Percentiles rank a stretch among this genome's conserved stretches.
Evolutionary conservation across 441 rosid genomes (phyloP).

Genomic region (Syzygium syzygioides): DNA sequence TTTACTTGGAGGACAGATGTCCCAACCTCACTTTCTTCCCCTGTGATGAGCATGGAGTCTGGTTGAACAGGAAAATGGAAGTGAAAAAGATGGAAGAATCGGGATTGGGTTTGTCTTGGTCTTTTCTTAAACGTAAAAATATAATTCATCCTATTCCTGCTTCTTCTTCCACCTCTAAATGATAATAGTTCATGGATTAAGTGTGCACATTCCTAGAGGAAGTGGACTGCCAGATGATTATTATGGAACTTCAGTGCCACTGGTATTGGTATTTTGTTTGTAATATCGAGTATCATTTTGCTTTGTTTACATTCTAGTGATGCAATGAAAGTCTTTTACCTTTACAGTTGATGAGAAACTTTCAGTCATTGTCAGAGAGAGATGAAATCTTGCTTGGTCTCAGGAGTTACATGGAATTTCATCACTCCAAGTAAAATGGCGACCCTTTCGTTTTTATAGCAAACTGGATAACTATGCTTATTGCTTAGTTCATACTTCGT

Average conservation of each 20-base stretch:
- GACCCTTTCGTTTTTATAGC: neutral
- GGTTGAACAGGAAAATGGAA: neutral
- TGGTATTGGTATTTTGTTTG: neutral
- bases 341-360: neutral
- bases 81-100: neutral
- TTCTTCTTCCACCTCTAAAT: neutral
- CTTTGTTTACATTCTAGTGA: neutral
- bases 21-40: slow-evolving; percentile 43
- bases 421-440: neutral
- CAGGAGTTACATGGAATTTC: neutral
- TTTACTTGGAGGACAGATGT: slow-evolving; percentile 34
- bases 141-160: neutral
- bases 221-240: neutral
- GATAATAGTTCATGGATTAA: neutral
- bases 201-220: neutral
- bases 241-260: neutral
- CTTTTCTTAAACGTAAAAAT: neutral
- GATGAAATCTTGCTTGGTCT: neutral
- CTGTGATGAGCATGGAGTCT: slow-evolving; percentile 13
- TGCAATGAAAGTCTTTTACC: neutral
- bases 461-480: neutral
- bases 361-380: neutral
- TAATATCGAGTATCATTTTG: neutral
- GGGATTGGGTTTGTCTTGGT: neutral
- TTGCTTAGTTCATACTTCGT: neutral